Percentiles rank a stretch among this genome's conserved stretches.
Conservation (phyloP, 2,329 filamentous ascomycete species). For the Fusarium keratoplasticum region DNA sequence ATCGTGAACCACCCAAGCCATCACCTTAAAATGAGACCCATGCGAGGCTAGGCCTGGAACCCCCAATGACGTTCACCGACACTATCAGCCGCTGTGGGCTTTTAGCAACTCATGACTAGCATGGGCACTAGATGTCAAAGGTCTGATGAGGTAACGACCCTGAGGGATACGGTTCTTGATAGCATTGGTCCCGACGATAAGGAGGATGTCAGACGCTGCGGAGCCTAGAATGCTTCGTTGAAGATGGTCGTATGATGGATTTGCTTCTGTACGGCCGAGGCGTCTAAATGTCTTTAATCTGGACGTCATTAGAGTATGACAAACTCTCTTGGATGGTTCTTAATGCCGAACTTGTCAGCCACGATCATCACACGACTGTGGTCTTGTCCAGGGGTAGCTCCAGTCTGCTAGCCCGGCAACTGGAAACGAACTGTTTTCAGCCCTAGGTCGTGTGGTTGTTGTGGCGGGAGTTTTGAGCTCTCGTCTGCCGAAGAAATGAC, state of each 20-base stretch:
- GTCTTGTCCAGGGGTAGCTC: constrained; percentile 10
- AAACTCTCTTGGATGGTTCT: neutral
- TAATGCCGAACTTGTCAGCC: neutral
- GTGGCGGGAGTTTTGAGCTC: neutral
- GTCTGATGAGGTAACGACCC: neutral
- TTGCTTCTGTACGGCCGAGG: neutral
- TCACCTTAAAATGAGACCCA: constrained; percentile 7
- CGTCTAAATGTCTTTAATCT: neutral
- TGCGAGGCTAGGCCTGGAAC: constrained; percentile 9
- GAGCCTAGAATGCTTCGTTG: neutral
- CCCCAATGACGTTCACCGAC: constrained; percentile 32
- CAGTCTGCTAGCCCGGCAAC: neutral
- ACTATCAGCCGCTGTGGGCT: constrained; percentile 8
- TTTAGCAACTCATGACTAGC: constrained; percentile 23
- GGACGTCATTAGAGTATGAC: neutral
- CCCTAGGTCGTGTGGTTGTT: neutral
- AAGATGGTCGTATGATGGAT: neutral
- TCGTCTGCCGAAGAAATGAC: neutral
- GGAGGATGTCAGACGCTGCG: neutral
- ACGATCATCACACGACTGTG: neutral
- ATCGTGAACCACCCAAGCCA: constrained; percentile 6
- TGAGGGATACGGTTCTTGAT: neutral
- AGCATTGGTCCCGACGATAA: neutral
- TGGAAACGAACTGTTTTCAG: neutral
- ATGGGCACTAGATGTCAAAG: constrained; percentile 27